Evolutionary conservation across 2,329 filamentous ascomycete species (phyloP).

Genomic region (Neofusicoccum kwambonambiense): DNA sequence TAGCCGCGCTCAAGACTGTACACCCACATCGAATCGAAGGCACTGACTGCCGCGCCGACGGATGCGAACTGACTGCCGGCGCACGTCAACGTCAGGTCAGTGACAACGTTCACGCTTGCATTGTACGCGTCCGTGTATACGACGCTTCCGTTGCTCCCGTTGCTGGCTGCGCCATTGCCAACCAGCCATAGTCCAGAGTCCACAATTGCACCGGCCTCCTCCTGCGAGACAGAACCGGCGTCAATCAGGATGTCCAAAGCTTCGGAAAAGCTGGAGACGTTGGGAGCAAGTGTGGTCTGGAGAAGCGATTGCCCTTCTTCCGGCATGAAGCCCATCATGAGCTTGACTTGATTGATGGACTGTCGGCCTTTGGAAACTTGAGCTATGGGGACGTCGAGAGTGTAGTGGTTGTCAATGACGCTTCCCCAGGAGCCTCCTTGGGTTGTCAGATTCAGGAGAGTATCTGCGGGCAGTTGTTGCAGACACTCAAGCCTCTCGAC

Average conservation of each 20-base stretch:
- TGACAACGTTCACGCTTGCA: background rate
- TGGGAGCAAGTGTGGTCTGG: background rate
- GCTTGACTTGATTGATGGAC: background rate
- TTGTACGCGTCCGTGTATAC: background rate
- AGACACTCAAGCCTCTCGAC: background rate
- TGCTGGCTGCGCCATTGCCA: background rate
- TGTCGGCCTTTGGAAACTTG: background rate
- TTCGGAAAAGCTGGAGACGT: background rate
- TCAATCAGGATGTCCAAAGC: background rate
- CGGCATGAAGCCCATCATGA: constrained; percentile 6
- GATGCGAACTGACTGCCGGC: background rate
- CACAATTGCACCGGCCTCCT: background rate
- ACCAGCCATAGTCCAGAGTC: background rate
- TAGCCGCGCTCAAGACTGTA: constrained; percentile 1
- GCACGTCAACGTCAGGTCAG: background rate
- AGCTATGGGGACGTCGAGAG: background rate
- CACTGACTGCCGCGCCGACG: background rate
- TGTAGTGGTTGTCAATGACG: background rate
- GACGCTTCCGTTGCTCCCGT: background rate
- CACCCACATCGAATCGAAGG: background rate
- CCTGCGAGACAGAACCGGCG: background rate
- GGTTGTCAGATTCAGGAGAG: constrained; percentile 17
- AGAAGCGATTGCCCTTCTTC: constrained; percentile 7
- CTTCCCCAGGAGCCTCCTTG: background rate
- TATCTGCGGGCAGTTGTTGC: constrained; percentile 23